Evolutionary conservation across 2,329 filamentous ascomycete species (phyloP).

Genomic region (Sporothrix inflata): DNA sequence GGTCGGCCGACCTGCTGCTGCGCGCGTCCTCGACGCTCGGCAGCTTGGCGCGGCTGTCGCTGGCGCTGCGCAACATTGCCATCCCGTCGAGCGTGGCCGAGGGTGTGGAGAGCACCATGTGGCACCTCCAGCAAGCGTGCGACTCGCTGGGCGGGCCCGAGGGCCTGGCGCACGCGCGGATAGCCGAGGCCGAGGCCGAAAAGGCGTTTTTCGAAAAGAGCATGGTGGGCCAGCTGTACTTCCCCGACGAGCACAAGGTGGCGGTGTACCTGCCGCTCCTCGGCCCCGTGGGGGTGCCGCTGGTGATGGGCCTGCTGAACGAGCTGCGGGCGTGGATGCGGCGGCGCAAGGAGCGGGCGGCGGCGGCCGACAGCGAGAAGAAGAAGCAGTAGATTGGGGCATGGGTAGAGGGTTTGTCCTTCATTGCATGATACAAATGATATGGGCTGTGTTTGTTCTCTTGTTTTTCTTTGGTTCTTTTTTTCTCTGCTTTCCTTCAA

Average conservation of each 20-base stretch:
- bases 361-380: slow-evolving; percentile 42
- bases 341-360: slow-evolving; percentile 50
- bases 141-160: slow-evolving; percentile 65
- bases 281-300: slow-evolving; percentile 86
- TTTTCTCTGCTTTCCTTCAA: not conserved
- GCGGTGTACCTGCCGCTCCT: slow-evolving; percentile 92
- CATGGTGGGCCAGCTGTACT: slow-evolving; percentile 98
- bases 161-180: slow-evolving; percentile 77
- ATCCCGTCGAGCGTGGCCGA: slow-evolving; percentile 87
- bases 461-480: not conserved
- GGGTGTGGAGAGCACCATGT: slow-evolving; percentile 78
- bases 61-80: slow-evolving; percentile 83
- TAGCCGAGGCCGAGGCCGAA: slow-evolving; percentile 87
- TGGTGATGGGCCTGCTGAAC: slow-evolving; percentile 81
- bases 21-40: slow-evolving; percentile 92
- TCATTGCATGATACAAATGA: slow-evolving; percentile 25
- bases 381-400: slow-evolving; percentile 41
- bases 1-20: slow-evolving; percentile 80
- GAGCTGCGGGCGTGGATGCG: slow-evolving; percentile 70
- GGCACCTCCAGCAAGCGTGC: slow-evolving; percentile 77
- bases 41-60: slow-evolving; percentile 83
- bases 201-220: slow-evolving; percentile 97
- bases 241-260: slow-evolving; percentile 97
- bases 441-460: not conserved
- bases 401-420: not conserved